Percentiles rank a stretch among this genome's conserved stretches.
phyloP scores from a whole-genome alignment of 306 rosid genomes.

The Benincasa hispida region DNA sequence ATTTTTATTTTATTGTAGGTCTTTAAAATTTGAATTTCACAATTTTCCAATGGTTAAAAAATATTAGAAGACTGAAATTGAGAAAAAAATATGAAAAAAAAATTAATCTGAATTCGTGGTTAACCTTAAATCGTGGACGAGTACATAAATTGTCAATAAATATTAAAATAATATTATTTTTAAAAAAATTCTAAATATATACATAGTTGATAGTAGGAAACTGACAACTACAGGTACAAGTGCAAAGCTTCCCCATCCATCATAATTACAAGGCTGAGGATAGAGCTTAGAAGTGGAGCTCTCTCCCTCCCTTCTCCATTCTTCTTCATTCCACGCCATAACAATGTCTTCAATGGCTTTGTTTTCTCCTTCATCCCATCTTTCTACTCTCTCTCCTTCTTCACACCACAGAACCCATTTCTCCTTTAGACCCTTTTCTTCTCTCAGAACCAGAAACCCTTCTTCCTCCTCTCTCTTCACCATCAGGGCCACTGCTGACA shows the following conservation, averaged over 20 bases:
- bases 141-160: too few species aligned
- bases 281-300: background rate
- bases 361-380: slow-evolving; percentile 46
- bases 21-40: too few species aligned
- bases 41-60: too few species aligned
- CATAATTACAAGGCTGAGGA: slow-evolving; percentile 15
- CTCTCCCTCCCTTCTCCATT: background rate
- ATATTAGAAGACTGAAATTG: too few species aligned
- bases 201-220: too few species aligned
- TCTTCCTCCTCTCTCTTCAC: slow-evolving; percentile 11
- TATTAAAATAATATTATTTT: too few species aligned
- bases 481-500: slow-evolving; percentile 40
- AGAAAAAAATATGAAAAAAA: too few species aligned
- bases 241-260: background rate
- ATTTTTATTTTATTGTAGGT: too few species aligned
- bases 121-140: too few species aligned
- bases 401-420: slow-evolving; percentile 17
- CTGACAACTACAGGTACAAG: background rate
- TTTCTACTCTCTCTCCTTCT: slow-evolving; percentile 35
- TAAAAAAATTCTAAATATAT: too few species aligned
- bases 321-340: background rate
- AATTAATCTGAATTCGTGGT: too few species aligned
- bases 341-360: slow-evolving; percentile 55
- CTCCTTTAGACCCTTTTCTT: slow-evolving; percentile 19
- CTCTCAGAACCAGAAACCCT: slow-evolving; percentile 24